phyloP scores from a whole-genome alignment of 352 stramenopile genomes.

The Globisporangium perplexum region DNA sequence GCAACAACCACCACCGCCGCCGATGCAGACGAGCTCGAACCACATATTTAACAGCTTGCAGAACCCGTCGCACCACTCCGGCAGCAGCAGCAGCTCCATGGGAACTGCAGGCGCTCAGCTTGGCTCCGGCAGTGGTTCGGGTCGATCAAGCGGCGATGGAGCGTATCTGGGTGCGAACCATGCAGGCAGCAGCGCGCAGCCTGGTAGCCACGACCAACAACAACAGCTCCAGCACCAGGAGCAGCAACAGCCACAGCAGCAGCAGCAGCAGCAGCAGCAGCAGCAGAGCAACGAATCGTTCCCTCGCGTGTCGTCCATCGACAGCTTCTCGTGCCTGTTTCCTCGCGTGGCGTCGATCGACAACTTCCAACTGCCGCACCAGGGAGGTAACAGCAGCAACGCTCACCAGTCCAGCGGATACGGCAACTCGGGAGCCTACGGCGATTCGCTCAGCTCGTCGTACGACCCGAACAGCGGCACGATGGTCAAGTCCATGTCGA shows the following conservation, averaged over 20 bases:
- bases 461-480: constrained; percentile 21
- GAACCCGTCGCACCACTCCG: constrained; percentile 1
- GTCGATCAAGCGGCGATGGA: background rate
- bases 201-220: background rate
- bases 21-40: constrained; percentile 8
- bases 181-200: background rate
- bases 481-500: constrained; percentile 56
- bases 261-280: background rate
- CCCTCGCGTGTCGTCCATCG: constrained; percentile 75
- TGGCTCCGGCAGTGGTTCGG: background rate
- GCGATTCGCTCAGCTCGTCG: constrained; percentile 4
- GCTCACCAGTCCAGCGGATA: constrained; percentile 8
- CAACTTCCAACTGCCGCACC: constrained; percentile 49
- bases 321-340: constrained; percentile 82
- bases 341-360: constrained; percentile 79
- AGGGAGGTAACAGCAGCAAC: constrained; percentile 3
- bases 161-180: background rate
- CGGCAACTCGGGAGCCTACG: constrained; percentile 4
- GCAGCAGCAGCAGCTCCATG: constrained; percentile 1
- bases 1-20: background rate
- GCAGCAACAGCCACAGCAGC: background rate
- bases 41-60: constrained; percentile 14
- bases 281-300: constrained; percentile 24
- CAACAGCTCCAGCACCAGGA: background rate
- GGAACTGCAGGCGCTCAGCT: background rate